Conservation (phyloP, 306 rosid genomes). For the Cicer yamashitae region DNA sequence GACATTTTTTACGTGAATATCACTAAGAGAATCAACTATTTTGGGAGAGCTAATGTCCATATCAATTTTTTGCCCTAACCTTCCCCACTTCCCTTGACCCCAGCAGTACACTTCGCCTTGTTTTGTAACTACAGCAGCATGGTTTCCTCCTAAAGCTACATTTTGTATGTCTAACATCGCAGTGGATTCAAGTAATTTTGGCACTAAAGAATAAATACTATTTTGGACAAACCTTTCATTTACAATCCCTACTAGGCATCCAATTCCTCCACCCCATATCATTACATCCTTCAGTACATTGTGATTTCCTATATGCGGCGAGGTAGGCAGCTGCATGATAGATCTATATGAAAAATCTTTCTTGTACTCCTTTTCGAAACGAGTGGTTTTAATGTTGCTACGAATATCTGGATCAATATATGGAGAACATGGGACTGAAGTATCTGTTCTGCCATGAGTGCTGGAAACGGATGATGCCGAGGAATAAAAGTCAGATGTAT, state of each 20-base stretch:
- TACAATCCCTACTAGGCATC: slow-evolving; percentile 54
- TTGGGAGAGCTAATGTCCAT: slow-evolving; percentile 68
- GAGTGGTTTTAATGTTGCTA: slow-evolving; percentile 48
- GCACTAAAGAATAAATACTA: slow-evolving; percentile 59
- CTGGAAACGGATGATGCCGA: slow-evolving; percentile 54
- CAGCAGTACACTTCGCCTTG: slow-evolving; percentile 89
- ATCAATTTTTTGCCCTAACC: slow-evolving; percentile 73
- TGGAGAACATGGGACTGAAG: slow-evolving; percentile 64
- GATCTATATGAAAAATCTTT: slow-evolving; percentile 50
- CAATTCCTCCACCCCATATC: slow-evolving; percentile 87
- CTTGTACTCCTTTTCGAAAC: slow-evolving; percentile 42
- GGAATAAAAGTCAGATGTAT: slow-evolving; percentile 62
- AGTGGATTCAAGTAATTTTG: slow-evolving; percentile 75
- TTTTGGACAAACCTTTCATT: slow-evolving; percentile 49
- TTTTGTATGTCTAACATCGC: slow-evolving; percentile 68
- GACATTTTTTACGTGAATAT: slow-evolving; percentile 58
- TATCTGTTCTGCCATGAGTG: slow-evolving; percentile 49
- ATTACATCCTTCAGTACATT: slow-evolving; percentile 73
- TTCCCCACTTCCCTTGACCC: slow-evolving; percentile 82
- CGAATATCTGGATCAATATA: slow-evolving; percentile 51
- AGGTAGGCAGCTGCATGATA: slow-evolving; percentile 43
- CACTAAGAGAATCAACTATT: slow-evolving; percentile 68
- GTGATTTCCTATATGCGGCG: slow-evolving; percentile 54
- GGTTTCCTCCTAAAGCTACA: slow-evolving; percentile 80
- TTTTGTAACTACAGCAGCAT: slow-evolving; percentile 78